phyloP scores from a whole-genome alignment of 1,139 yeast genomes.

The Candida albicans region DNA sequence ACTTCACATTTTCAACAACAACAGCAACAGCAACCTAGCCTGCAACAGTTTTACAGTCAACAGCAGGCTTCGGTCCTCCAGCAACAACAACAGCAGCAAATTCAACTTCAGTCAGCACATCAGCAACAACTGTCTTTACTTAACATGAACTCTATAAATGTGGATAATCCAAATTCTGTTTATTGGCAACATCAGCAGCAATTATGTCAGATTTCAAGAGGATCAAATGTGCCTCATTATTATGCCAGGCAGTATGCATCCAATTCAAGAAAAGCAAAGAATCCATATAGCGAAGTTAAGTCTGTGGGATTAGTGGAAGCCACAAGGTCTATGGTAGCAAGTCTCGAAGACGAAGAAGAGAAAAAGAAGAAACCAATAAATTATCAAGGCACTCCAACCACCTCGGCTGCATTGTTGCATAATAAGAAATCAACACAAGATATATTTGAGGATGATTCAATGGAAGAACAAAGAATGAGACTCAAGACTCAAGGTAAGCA shows the following conservation, averaged over 20 bases:
- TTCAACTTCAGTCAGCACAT: constrained; percentile 4
- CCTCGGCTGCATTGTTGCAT: constrained; percentile 50
- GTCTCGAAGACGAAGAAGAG: constrained; percentile 42
- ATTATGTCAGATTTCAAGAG: constrained; percentile 75
- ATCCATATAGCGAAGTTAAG: constrained; percentile 45
- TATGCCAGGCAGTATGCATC: constrained; percentile 94
- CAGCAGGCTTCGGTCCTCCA: constrained; percentile 17
- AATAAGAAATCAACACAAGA: constrained; percentile 59
- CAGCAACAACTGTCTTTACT: constrained; percentile 25
- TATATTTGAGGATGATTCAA: constrained; percentile 72
- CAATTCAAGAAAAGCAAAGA: constrained; percentile 60
- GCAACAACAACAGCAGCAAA: constrained; percentile 22
- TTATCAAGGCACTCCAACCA: constrained; percentile 27
- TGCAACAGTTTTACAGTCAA: constrained; percentile 21
- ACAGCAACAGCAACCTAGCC: constrained; percentile 22
- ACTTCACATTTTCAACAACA: constrained; percentile 24
- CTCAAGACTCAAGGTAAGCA: constrained; percentile 72
- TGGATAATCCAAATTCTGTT: constrained; percentile 52
- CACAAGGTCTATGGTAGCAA: constrained; percentile 50
- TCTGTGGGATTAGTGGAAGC: constrained; percentile 53
- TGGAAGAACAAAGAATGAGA: constrained; percentile 74
- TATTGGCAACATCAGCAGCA: constrained; percentile 90
- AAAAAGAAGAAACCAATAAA: constrained; percentile 16
- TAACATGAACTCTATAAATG: constrained; percentile 34
- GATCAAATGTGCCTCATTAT: constrained; percentile 72